phyloP scores from a whole-genome alignment of 345 rosid species.

The Salix koriyanagi region DNA sequence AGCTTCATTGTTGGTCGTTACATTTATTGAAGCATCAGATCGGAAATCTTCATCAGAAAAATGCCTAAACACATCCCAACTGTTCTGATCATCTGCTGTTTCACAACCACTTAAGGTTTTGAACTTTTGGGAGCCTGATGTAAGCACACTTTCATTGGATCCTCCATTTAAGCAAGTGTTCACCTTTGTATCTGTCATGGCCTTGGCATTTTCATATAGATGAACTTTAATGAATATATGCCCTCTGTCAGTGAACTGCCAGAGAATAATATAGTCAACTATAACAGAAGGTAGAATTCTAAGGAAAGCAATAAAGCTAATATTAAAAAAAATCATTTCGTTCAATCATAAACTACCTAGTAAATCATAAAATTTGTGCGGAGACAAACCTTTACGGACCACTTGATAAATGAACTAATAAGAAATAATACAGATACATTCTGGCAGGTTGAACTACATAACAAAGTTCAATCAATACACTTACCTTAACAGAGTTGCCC shows the following conservation, averaged over 20 bases:
- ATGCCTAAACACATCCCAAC: slow-evolving; percentile 81
- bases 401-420: neutral
- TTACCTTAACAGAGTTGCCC: slow-evolving; percentile 94
- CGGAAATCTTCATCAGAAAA: slow-evolving; percentile 44
- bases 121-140: slow-evolving; percentile 31
- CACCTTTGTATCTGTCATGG: slow-evolving; percentile 29
- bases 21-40: slow-evolving; percentile 29
- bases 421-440: neutral
- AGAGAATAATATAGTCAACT: slow-evolving; percentile 12
- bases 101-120: slow-evolving; percentile 85
- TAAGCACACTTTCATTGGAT: slow-evolving; percentile 35
- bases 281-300: neutral
- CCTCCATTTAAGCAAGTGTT: slow-evolving; percentile 47
- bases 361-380: neutral
- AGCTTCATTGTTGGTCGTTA: slow-evolving; percentile 28
- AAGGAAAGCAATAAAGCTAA: neutral
- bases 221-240: slow-evolving; percentile 92
- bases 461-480: slow-evolving; percentile 17
- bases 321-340: neutral
- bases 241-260: slow-evolving; percentile 91
- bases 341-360: neutral
- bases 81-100: slow-evolving; percentile 80
- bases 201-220: slow-evolving; percentile 55
- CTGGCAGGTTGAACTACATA: neutral
- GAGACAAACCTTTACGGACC: neutral